These are phyloP conservation scores for Huntiella omanensis DNA, from an alignment of 2,329 filamentous ascomycete genomes.

Conservation along the genomic window DNA sequence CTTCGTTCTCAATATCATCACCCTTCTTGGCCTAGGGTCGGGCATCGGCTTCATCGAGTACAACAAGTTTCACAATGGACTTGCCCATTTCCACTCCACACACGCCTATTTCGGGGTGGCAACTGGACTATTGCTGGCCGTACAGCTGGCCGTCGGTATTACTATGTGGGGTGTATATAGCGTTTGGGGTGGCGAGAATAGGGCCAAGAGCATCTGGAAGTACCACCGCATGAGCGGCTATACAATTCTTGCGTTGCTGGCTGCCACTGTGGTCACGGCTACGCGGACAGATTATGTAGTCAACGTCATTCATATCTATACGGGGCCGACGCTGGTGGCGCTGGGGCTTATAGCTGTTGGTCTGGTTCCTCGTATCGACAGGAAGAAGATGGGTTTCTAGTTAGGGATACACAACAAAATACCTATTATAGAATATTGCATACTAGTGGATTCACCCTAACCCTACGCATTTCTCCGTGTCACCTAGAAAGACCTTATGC, in stretches of 20 bases:
- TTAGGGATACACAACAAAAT: neutral
- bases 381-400: constrained; percentile 52
- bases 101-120: constrained; percentile 71
- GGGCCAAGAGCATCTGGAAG: constrained; percentile 73
- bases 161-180: constrained; percentile 61
- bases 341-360: constrained; percentile 49
- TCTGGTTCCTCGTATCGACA: constrained; percentile 59
- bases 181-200: constrained; percentile 60
- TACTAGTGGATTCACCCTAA: neutral
- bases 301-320: constrained; percentile 47
- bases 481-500: too few relatives aligned
- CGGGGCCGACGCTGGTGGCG: constrained; percentile 57
- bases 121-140: constrained; percentile 48
- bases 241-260: constrained; percentile 45
- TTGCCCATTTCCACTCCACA: constrained; percentile 56
- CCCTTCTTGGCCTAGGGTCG: constrained; percentile 39
- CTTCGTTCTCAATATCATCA: constrained; percentile 47
- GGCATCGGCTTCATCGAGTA: constrained; percentile 58
- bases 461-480: too few relatives aligned
- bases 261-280: constrained; percentile 57
- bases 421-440: neutral
- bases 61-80: constrained; percentile 57
- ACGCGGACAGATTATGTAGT: constrained; percentile 59
- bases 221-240: constrained; percentile 74
- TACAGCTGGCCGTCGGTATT: constrained; percentile 64